Evolutionary conservation across 208 protist species (phyloP).

Genomic region (Acanthamoeba divionensis): DNA sequence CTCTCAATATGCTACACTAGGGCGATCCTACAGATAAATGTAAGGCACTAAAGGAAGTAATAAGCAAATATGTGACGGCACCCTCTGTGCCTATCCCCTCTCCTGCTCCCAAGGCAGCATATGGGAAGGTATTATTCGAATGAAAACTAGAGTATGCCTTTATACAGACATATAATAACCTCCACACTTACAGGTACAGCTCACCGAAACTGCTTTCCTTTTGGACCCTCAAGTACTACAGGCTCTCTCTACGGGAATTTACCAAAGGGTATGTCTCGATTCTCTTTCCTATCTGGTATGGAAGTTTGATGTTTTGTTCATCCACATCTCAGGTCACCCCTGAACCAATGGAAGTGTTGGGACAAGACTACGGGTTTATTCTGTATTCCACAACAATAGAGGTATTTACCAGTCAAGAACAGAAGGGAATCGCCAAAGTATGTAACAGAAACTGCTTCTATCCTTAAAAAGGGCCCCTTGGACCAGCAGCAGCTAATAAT

Average conservation of each 20-base stretch:
- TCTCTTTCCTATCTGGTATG: too few species aligned
- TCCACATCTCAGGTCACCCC: too few species aligned
- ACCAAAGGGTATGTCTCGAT: too few species aligned
- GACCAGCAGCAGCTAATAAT: background rate
- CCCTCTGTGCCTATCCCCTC: background rate
- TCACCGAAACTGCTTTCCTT: background rate
- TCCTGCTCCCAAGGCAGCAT: background rate
- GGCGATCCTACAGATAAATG: constrained; percentile 3
- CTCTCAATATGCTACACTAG: background rate
- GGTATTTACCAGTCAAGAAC: too few species aligned
- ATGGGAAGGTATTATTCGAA: background rate
- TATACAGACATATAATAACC: too few species aligned
- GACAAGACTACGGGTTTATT: background rate
- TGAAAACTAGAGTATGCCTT: too few species aligned
- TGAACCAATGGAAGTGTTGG: background rate
- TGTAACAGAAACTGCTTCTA: too few species aligned
- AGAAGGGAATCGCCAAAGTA: too few species aligned
- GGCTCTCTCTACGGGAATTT: background rate
- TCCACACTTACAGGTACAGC: background rate
- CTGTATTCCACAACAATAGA: background rate
- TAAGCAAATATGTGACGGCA: background rate
- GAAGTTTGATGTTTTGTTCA: too few species aligned
- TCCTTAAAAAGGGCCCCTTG: background rate
- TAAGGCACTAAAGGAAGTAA: background rate
- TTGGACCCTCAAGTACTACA: background rate